Base-by-base conservation (phyloP, 2,329 filamentous ascomycete genomes). In the Aspergillus aculeatinus region DNA sequence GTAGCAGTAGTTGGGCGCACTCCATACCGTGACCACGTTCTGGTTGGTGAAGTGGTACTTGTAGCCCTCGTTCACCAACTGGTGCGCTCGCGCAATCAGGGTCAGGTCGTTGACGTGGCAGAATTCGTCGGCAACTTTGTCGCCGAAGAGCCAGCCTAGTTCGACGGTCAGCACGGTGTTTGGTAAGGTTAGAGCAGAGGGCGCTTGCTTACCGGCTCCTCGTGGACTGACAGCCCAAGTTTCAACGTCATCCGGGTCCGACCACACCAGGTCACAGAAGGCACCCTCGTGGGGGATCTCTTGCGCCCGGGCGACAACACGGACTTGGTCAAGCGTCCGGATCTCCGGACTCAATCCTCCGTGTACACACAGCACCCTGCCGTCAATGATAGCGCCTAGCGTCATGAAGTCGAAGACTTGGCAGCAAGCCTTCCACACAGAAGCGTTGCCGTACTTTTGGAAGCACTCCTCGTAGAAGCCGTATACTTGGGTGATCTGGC, bases 1-100 rank as follows among this genome's bases (percentile, higher is more conserved):
- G 83, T 99, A 98, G 82, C 94, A 98, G 83, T 98, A 98, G 77
- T 94, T 94, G 62, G 90, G 90, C 47, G 90, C 90, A 87, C 72
- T 86, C 83, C 87, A 90, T 25, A 90, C 87, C 1, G 87, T 90
- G 19, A 96, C 93, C 48, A 97, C 93, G 12, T 96, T 96, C 79
- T 95, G 94, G 75, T 96, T 91, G 57, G 89, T 85, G 78, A 98
- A 98, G 74, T 98, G 94, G 75, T 96, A 98, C 86, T 91, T 91
- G 80, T 89, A 91, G 60, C 88, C 88, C 76, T 91, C 88, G 68
- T 91, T 90, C 64, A 91, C 89, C 23, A 91, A 80, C 72, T 91
- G 88, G 77, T 91, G 88, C 12, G 88, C 88, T 69, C 88, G 83
- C 25, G 88, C 88, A 70, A 91, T 90, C 61, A 91, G 81, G 61